A percentile compares a stretch with the other conserved stretches of the same genome.
Conservation (phyloP, 2,329 filamentous ascomycete genomes). For the Saccharata proteae region DNA sequence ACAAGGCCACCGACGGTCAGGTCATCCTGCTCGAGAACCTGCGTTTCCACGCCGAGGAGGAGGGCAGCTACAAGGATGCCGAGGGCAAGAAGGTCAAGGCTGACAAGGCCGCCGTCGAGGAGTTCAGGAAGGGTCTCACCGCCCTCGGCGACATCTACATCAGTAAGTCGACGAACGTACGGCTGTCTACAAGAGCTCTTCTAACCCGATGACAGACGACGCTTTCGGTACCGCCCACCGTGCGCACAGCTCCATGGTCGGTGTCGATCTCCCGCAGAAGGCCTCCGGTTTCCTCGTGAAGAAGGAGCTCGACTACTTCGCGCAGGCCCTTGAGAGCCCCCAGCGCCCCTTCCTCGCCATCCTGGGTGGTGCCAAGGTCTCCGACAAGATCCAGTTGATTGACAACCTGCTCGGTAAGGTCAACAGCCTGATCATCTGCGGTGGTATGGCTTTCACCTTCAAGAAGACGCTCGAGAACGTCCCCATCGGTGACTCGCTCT, state of each 20-base stretch:
- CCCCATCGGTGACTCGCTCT: slow-evolving; percentile 80
- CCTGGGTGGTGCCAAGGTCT: slow-evolving; percentile 94
- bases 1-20: slow-evolving; percentile 66
- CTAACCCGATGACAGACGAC: slow-evolving; percentile 52
- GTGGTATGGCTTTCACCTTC: slow-evolving; percentile 99
- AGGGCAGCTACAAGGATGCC: slow-evolving; percentile 87
- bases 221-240: slow-evolving; percentile 98
- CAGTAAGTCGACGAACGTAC: slow-evolving; percentile 50
- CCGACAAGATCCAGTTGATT: slow-evolving; percentile 99
- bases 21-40: slow-evolving; percentile 93
- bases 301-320: slow-evolving; percentile 99
- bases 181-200: slow-evolving; percentile 11
- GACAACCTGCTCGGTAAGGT: slow-evolving; percentile 98
- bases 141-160: slow-evolving; percentile 91
- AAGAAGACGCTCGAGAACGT: slow-evolving; percentile 95
- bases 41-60: slow-evolving; percentile 96
- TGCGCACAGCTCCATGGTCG: slow-evolving; percentile 98
- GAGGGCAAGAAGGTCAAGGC: slow-evolving; percentile 98
- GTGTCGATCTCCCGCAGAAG: slow-evolving; percentile 89
- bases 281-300: slow-evolving; percentile 98
- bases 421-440: slow-evolving; percentile 90
- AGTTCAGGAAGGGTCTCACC: slow-evolving; percentile 92
- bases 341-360: slow-evolving; percentile 96
- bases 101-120: slow-evolving; percentile 79
- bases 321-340: slow-evolving; percentile 85